Evolutionary conservation across 2,329 filamentous ascomycete species (phyloP).

Genomic region (Penicillium fuscoglaucum): DNA sequence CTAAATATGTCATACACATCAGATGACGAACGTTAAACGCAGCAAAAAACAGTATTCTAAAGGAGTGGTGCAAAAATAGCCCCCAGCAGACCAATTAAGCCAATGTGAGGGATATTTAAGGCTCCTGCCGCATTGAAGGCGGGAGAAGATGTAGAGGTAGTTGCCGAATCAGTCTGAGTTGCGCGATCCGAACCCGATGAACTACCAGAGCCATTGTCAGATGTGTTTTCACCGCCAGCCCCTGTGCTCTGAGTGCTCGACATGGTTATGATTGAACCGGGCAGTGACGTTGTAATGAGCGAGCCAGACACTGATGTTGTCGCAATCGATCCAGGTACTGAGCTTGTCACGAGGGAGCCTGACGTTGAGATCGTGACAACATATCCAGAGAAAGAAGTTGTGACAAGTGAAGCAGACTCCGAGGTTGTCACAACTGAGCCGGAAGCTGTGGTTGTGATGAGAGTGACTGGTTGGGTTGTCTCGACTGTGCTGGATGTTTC

Average conservation of each 20-base stretch:
- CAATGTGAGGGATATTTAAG: neutral
- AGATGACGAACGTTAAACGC: neutral
- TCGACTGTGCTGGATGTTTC: neutral
- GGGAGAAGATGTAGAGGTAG: neutral
- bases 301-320: slow-evolving; percentile 3
- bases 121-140: neutral
- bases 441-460: neutral
- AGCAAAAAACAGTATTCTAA: neutral
- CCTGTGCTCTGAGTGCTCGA: neutral
- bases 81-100: slow-evolving; percentile 7
- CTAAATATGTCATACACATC: neutral
- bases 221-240: neutral
- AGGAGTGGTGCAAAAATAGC: slow-evolving; percentile 4
- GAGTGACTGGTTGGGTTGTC: neutral
- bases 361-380: neutral
- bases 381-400: neutral
- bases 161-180: neutral
- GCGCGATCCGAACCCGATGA: neutral
- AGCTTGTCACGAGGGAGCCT: neutral
- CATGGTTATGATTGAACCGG: neutral
- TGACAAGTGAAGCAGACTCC: neutral
- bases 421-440: neutral
- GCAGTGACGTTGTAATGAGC: neutral
- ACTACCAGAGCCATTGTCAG: neutral
- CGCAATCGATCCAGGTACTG: neutral